Percentiles rank a stretch among this genome's conserved stretches.
phyloP scores from a whole-genome alignment of 1,284 basidiomycete species.

The Ustanciosporium gigantosporum region DNA sequence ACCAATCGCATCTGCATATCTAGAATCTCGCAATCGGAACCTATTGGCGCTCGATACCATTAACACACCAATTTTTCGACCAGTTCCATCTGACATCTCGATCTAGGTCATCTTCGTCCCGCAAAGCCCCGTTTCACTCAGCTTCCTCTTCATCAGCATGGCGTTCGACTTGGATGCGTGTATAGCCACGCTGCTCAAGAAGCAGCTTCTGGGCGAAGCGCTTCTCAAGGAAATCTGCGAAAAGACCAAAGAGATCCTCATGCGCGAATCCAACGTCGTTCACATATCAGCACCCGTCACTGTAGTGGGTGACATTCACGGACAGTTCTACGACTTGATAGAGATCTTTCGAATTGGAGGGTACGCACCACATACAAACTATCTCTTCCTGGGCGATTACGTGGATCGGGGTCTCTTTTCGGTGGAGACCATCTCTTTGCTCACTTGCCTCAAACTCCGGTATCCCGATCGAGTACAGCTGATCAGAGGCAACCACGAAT shows the following conservation, averaged over 20 bases:
- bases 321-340: conserved; percentile 96
- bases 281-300: conserved; percentile 98
- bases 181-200: conserved; percentile 57
- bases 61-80: too few species aligned
- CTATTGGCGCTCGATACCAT: too few species aligned
- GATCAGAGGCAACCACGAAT: conserved; percentile 97
- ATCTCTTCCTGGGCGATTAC: conserved; percentile 84
- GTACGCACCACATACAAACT: conserved; percentile 93
- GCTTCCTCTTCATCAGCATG: too few species aligned
- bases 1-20: too few species aligned
- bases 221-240: conserved; percentile 60
- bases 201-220: conserved; percentile 59
- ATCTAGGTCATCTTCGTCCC: background rate
- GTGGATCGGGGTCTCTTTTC: conserved; percentile 97
- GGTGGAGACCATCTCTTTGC: conserved; percentile 94
- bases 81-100: background rate
- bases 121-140: too few species aligned
- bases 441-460: conserved; percentile 93
- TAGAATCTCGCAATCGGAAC: too few species aligned
- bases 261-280: conserved; percentile 98
- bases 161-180: conserved; percentile 60
- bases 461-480: conserved; percentile 97
- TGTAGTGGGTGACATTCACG: conserved; percentile 98
- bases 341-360: conserved; percentile 99
- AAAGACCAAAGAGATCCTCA: conserved; percentile 71